A percentile compares a stretch with the other conserved stretches of the same genome.
These are phyloP conservation scores for Blastobotrys robertii DNA, from an alignment of 805 yeast genomes.

Conservation along the genomic window DNA sequence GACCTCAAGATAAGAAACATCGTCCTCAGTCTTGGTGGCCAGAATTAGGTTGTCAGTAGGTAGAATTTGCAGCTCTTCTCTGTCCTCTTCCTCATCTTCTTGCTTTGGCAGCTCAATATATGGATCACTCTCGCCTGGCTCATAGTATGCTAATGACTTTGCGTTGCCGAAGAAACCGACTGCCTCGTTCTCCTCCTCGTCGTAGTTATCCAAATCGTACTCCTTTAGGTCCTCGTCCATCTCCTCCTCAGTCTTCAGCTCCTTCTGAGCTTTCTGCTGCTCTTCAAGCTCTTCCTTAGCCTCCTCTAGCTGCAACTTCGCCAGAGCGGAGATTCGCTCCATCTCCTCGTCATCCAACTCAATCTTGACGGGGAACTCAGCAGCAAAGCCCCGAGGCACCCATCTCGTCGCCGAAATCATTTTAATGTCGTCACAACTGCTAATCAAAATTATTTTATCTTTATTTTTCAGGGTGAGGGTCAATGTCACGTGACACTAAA, in stretches of 20 bases:
- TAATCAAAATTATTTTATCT: constrained; percentile 2
- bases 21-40: constrained; percentile 94
- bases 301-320: constrained; percentile 70
- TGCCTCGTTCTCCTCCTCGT: constrained; percentile 41
- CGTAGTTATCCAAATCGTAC: constrained; percentile 73
- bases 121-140: constrained; percentile 43
- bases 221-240: constrained; percentile 72
- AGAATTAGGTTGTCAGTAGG: constrained; percentile 85
- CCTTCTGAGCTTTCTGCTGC: constrained; percentile 13
- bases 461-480: not conserved
- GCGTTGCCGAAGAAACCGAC: constrained; percentile 38
- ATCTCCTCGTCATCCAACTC: constrained; percentile 87
- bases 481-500: too few relatives aligned
- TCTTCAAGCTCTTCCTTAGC: constrained; percentile 51
- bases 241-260: constrained; percentile 7
- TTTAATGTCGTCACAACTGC: not conserved
- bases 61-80: constrained; percentile 72
- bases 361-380: constrained; percentile 84
- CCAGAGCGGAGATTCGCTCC: constrained; percentile 80
- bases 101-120: constrained; percentile 55
- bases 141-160: constrained; percentile 32
- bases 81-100: constrained; percentile 63
- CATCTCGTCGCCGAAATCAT: constrained; percentile 91
- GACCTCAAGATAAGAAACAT: constrained; percentile 81
- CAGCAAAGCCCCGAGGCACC: constrained; percentile 94